These are phyloP conservation scores for Posidonia australis DNA, from an alignment of 106 monocot genomes.

Conservation along the genomic window DNA sequence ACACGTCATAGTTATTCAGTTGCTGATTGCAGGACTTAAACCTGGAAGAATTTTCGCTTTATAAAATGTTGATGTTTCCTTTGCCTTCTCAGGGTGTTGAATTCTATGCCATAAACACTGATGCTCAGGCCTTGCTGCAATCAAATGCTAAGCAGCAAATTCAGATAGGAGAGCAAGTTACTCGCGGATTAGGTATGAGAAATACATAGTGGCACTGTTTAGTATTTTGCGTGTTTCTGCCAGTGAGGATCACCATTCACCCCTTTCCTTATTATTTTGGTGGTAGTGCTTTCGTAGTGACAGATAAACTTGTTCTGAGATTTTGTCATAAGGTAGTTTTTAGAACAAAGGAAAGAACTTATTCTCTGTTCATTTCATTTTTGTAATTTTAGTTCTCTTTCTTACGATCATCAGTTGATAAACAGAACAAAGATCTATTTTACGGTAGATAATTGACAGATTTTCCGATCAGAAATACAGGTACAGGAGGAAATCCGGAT, in stretches of 20 bases:
- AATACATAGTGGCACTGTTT: constrained; percentile 1
- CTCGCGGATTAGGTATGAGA: constrained; percentile 26
- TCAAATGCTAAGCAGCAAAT: constrained; percentile 19
- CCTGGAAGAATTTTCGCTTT: no score
- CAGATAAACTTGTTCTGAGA: no score
- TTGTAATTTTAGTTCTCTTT: no score
- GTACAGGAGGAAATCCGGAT: constrained; percentile 29
- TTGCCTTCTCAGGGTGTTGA: constrained; percentile 20
- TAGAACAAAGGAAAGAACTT: no score
- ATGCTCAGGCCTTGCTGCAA: constrained; percentile 26
- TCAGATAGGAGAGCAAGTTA: constrained; percentile 25
- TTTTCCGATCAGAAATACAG: constrained; percentile 20
- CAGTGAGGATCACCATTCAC: no score
- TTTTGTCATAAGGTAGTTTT: no score
- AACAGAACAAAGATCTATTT: not conserved
- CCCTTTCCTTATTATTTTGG: no score
- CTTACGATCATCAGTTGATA: no score
- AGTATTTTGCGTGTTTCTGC: not conserved
- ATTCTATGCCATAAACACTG: constrained; percentile 26
- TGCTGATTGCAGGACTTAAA: no score
- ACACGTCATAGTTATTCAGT: no score
- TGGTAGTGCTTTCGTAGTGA: no score
- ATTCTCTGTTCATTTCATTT: no score
- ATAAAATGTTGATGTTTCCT: not conserved
- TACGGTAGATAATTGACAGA: constrained; percentile 1